Base-by-base conservation (phyloP, 177 flowering plant genomes). In the Vitis hybrid region DNA sequence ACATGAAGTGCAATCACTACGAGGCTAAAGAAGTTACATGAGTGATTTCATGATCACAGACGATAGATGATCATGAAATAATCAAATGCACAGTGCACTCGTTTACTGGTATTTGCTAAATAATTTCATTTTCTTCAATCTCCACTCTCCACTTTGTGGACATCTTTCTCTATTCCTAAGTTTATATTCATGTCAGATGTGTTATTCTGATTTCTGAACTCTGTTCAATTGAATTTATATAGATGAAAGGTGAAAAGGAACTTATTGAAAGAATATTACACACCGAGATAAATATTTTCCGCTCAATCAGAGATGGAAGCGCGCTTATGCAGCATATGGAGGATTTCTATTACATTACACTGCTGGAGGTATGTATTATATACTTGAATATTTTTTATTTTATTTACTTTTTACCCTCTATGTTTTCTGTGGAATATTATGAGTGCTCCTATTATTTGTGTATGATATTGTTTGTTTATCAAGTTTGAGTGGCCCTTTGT, bases 291-390 rank as follows among this genome's bases (percentile, higher is more conserved):
- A 93, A 89, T 74, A 82, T 92, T 35, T 92, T 89, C 73, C 95
- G 86, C 3, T 74, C 98, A 66, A 87, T 95, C 56, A 86, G 99
- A 78, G 99, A 95, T 81, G 99, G 99, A 52, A 95, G 82, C 76
- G 99, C 93, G 16, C 91, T 94, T 63, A 93, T 91, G 98, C 99
- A 95, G 81, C 99, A 95, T 75, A 92, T 95, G 99, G 99, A 95
- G 70, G 98, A 95, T 74, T 95, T 95, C 72, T 95, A 95, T 67
- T 95, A 91, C 72, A 81, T 95, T 72, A 63, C 98, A 48, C 75
- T 95, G 68, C 78, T 95, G n/a, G 99, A 95, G 98, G 99, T 92
- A 78, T 58, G 24, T 69, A 64, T 13, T 30, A 48, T 51, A 56
- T 56, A 3, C 6, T 59, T 52, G 30, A 27, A 10, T 13, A 7